Conservation (phyloP, 140 eudicot species). For the Erigeron philadelphicus region DNA sequence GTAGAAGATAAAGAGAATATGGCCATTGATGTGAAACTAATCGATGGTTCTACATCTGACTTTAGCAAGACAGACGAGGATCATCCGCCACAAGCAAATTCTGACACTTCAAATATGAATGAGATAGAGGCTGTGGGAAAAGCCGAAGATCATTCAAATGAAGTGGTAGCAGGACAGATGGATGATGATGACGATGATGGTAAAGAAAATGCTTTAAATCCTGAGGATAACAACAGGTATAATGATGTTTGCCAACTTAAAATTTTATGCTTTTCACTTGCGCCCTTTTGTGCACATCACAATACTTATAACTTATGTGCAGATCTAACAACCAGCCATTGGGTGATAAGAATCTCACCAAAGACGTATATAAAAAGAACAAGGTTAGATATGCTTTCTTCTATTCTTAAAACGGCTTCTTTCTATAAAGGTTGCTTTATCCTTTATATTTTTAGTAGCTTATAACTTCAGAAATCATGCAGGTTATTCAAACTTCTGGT, state of each 20-base stretch:
- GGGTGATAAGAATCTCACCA: slow-evolving; percentile 36
- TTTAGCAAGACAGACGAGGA: slow-evolving; percentile 15
- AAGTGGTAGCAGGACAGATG: slow-evolving; percentile 22
- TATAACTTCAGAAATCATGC: slow-evolving; percentile 14
- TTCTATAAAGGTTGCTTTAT: slow-evolving; percentile 3
- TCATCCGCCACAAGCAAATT: slow-evolving; percentile 20
- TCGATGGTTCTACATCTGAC: slow-evolving; percentile 16
- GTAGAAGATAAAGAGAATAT: no score
- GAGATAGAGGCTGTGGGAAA: slow-evolving; percentile 26
- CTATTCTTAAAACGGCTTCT: slow-evolving; percentile 18
- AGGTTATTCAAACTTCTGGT: slow-evolving; percentile 39
- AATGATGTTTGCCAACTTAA: slow-evolving; percentile 16
- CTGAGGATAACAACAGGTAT: slow-evolving; percentile 55
- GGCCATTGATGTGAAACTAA: slow-evolving; percentile 9
- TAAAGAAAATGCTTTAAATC: slow-evolving; percentile 62
- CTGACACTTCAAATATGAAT: slow-evolving; percentile 12
- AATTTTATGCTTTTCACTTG: not conserved
- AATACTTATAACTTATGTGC: slow-evolving; percentile 16
- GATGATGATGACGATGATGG: slow-evolving; percentile 34
- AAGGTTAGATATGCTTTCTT: slow-evolving; percentile 33
- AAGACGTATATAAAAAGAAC: slow-evolving; percentile 35
- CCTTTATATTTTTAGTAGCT: slow-evolving; percentile 14
- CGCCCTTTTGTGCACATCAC: not conserved
- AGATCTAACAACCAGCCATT: slow-evolving; percentile 32
- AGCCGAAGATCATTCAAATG: slow-evolving; percentile 9